phyloP scores from a whole-genome alignment of 2,329 filamentous ascomycete genomes.

The Curvularia hawaiiensis region DNA sequence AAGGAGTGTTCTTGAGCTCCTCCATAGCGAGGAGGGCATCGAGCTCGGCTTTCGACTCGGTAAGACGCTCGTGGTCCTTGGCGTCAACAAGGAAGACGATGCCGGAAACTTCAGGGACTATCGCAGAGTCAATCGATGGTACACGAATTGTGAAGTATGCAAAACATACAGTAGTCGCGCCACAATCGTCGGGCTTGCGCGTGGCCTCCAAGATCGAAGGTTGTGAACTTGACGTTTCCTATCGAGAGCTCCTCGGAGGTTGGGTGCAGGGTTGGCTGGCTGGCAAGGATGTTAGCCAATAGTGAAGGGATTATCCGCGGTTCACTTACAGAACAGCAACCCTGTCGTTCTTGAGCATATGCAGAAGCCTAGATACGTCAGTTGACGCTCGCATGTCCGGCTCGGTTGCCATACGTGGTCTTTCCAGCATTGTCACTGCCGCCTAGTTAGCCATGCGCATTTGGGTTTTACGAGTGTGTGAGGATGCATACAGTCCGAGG shows the following conservation, averaged over 20 bases:
- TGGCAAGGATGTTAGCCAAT: slow-evolving; percentile 13
- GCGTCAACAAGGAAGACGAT: slow-evolving; percentile 98
- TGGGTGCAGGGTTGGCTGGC: slow-evolving; percentile 50
- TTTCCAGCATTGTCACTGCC: slow-evolving; percentile 92
- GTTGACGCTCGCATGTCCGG: slow-evolving; percentile 5
- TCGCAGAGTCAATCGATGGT: slow-evolving; percentile 10
- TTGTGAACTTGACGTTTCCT: slow-evolving; percentile 78
- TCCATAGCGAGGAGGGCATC: slow-evolving; percentile 95
- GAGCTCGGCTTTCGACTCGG: slow-evolving; percentile 95
- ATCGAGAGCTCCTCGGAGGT: slow-evolving; percentile 67
- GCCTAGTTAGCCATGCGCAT: slow-evolving; percentile 61
- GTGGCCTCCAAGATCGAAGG: slow-evolving; percentile 70
- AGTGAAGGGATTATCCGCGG: background rate
- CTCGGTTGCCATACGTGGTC: slow-evolving; percentile 66
- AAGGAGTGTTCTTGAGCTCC: slow-evolving; percentile 92
- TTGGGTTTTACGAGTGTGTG: background rate
- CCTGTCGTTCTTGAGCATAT: slow-evolving; percentile 91
- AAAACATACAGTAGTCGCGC: slow-evolving; percentile 45
- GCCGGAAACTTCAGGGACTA: slow-evolving; percentile 58
- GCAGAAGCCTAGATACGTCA: slow-evolving; percentile 61
- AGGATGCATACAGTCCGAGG: slow-evolving; percentile 66
- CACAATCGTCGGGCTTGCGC: slow-evolving; percentile 49
- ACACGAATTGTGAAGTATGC: background rate
- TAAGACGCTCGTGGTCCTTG: slow-evolving; percentile 93
- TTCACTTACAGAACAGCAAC: slow-evolving; percentile 80